These are phyloP conservation scores for Eragrostis tef DNA, from an alignment of 202 grass and related monocot species.

Conservation along the genomic window DNA sequence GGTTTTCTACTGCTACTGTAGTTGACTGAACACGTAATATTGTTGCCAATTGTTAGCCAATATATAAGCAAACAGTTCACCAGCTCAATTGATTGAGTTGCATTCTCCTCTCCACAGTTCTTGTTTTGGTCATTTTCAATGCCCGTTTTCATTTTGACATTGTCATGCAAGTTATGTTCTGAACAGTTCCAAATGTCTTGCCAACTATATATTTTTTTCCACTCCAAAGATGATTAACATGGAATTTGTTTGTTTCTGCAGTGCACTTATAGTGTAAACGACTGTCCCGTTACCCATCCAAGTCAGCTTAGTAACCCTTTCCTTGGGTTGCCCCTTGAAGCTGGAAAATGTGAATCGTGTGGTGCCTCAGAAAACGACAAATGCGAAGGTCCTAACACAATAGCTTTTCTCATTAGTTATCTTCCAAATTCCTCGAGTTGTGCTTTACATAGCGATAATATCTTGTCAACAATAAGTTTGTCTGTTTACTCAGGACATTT, in stretches of 20 bases:
- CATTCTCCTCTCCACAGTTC: not conserved
- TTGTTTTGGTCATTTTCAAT: not conserved
- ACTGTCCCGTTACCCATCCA: constrained; percentile 76
- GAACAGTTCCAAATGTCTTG: constrained; percentile 2
- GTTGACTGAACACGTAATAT: not conserved
- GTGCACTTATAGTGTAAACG: constrained; percentile 64
- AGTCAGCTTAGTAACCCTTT: constrained; percentile 89
- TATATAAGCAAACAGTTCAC: not conserved
- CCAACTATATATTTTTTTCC: constrained; percentile 4
- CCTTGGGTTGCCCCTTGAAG: constrained; percentile 84
- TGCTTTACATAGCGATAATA: constrained; percentile 12
- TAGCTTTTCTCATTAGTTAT: constrained; percentile 25
- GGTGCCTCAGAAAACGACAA: constrained; percentile 75
- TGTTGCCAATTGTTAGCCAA: not conserved
- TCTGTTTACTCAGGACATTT: constrained; percentile 74
- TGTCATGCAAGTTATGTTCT: not conserved
- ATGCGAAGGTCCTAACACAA: constrained; percentile 74
- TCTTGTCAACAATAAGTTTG: constrained; percentile 41
- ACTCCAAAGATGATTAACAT: constrained; percentile 18
- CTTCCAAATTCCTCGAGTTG: not conserved
- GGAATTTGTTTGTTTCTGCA: constrained; percentile 44
- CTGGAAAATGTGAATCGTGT: constrained; percentile 91
- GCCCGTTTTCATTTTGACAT: not conserved
- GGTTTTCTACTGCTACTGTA: not conserved
- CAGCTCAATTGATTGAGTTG: not conserved